A percentile compares a stretch with the other conserved stretches of the same genome.
Conservation (phyloP, 176 grass and related monocot species). For the Bonia amplexicaulis region DNA sequence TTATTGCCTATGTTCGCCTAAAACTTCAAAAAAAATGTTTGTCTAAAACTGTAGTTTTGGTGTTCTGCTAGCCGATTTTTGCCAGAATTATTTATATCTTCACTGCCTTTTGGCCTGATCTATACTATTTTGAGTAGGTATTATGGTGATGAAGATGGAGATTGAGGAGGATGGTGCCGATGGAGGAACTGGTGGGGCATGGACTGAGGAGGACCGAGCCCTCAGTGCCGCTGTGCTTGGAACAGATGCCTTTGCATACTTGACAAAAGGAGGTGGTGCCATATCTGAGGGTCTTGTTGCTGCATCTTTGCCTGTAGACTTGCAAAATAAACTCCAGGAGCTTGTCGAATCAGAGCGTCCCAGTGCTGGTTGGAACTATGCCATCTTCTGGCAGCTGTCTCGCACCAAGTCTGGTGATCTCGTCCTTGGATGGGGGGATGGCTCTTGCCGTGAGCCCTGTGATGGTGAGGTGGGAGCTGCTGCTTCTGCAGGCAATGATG, state of each 20-base stretch:
- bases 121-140: slow-evolving; percentile 17
- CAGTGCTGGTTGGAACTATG: slow-evolving; percentile 82
- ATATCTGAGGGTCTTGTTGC: slow-evolving; percentile 71
- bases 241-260: slow-evolving; percentile 71
- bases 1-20: not conserved
- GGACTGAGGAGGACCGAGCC: slow-evolving; percentile 69
- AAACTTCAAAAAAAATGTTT: not conserved
- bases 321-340: slow-evolving; percentile 83
- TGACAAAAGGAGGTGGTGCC: slow-evolving; percentile 54
- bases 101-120: not conserved
- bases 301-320: slow-evolving; percentile 44
- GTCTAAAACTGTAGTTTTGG: not conserved
- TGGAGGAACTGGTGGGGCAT: slow-evolving; percentile 31
- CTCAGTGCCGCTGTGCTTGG: slow-evolving; percentile 62
- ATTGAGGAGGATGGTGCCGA: slow-evolving; percentile 29
- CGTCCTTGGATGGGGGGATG: slow-evolving; percentile 93
- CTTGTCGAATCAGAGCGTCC: slow-evolving; percentile 63
- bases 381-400: slow-evolving; percentile 94
- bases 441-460: slow-evolving; percentile 68
- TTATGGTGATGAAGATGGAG: slow-evolving; percentile 68
- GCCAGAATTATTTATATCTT: not conserved
- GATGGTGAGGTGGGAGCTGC: slow-evolving; percentile 44
- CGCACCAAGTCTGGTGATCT: slow-evolving; percentile 74
- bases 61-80: not conserved
- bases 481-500: slow-evolving; percentile 33